Evolutionary conservation across 2,329 filamentous ascomycete genomes (phyloP), one percentile per base, ranked within the genome.

Genomic region (Aspergillus proliferans): DNA sequence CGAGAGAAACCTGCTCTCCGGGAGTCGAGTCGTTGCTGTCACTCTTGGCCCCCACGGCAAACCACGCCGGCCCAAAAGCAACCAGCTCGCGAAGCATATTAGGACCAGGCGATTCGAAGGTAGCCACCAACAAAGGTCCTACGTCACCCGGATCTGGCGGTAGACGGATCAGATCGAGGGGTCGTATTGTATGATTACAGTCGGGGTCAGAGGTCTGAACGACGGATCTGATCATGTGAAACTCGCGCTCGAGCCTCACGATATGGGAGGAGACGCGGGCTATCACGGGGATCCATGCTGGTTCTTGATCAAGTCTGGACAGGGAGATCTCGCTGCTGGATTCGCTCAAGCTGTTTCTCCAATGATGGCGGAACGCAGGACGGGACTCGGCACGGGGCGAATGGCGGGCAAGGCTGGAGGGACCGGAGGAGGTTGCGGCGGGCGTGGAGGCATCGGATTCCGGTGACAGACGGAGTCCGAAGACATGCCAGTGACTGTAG

Each of bases 401-500:
- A 47, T 70, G 69, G 52, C 70, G 69, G 19, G 65, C 62, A 18
- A 74, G 66, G 50, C 67, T 66, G 41, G 71, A 71, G 10, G 77
- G 61, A 58, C 69, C 67, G 36, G 71, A 72, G 1, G 71, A 63
- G 48, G 68, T 67, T 38, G 76, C 71, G 48, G 71, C 73, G 14
- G 77, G 75, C 34, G 76, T 70, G 2, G 76, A 71, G 40, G 63
- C 53, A 58, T 76, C 61, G 67, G 73, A 62, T 65, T 79, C 52
- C 69, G 74, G 43, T 72, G 81, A 60, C 79, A 83, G 59, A 71
- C 83, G 65, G 43, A 72, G 63, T 47, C 85, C 86, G 55, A 77
- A 80, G 58, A 86, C 78, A 67, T 87, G 84, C 89, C 91, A 97
- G 73, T 91, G 90, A 67, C 94, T 89, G 70, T 95, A 96, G 60